Conservation (phyloP, 1,139 yeast species). For the Kurtzmaniella quercitrusa region DNA sequence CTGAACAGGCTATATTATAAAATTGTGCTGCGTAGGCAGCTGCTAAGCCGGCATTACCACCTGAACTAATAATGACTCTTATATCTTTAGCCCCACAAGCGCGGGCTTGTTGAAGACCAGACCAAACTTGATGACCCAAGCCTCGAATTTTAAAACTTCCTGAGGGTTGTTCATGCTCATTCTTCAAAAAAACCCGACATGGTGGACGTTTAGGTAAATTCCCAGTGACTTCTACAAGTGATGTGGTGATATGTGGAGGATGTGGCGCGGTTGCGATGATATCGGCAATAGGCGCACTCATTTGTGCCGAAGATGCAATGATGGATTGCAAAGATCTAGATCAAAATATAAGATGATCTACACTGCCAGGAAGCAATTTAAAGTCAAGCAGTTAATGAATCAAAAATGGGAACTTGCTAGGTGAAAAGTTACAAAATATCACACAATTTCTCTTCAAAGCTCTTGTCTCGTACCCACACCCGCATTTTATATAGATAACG, state of each 20-base stretch:
- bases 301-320: background rate
- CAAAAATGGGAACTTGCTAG: too few species aligned
- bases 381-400: too few species aligned
- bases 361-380: too few species aligned
- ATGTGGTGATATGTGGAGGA: slow-evolving; percentile 37
- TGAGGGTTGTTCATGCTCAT: slow-evolving; percentile 65
- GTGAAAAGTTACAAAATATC: too few species aligned
- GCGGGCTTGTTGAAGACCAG: slow-evolving; percentile 21
- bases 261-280: slow-evolving; percentile 3
- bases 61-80: slow-evolving; percentile 61
- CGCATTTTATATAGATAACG: background rate
- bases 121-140: slow-evolving; percentile 45
- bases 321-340: too few species aligned
- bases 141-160: slow-evolving; percentile 75
- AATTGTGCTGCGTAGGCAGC: slow-evolving; percentile 58
- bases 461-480: too few species aligned
- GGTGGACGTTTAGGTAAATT: slow-evolving; percentile 28
- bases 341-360: too few species aligned
- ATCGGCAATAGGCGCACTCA: background rate
- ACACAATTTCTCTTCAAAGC: too few species aligned
- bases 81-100: slow-evolving; percentile 19
- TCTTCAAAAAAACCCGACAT: slow-evolving; percentile 53
- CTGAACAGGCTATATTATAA: slow-evolving; percentile 52
- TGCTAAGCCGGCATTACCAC: slow-evolving; percentile 79
- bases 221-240: slow-evolving; percentile 36